Base-by-base conservation (phyloP, 2,329 filamentous ascomycete species). In the Diaporthe helianthi region DNA sequence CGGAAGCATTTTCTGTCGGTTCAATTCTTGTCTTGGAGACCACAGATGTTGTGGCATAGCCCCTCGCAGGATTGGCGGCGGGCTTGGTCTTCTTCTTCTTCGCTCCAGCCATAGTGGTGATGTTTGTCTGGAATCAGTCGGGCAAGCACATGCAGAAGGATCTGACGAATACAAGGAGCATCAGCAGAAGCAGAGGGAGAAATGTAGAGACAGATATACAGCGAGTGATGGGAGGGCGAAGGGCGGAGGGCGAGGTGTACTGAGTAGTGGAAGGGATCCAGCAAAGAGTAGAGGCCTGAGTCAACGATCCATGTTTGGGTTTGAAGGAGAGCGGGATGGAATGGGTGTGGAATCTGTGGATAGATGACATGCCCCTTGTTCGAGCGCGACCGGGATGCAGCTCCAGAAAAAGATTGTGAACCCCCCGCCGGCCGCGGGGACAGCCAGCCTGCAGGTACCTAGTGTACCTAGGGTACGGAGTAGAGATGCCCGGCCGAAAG, bases 41-140 rank as follows among this genome's bases (percentile, higher is more conserved):
- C 70, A 97, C 87, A 1, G 95, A 98, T 15, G 93, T 97, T 6
- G 96, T 99, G 73, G 95, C 93, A 82, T 98, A 97, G 22, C 94
- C 96, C 79, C 96, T 87, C 47, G 94, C 93, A 70, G 94, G 93
- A 80, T 98, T 98, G 38, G 91, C 88, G 31, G 89, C 88, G 67
- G 92, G 86, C 87, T 98, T 98, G 85, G 93, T 97, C 83, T 98
- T 97, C 83, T 97, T 97, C 83, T 97, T 97, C 81, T 93, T 92
- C 70, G 83, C 81, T 52, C 84, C 85, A 69, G 92, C 91, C 92
- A 95, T 95, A 73, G 72, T 76, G 73, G 52, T 51, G 17, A 44
- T 33, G 22, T 41, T 46, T 49, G 17, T 22, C 41, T 58, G 31
- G 44, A 41, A 41, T n/a, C 46, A 61, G 17, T 22, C 29, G 33